A percentile compares a stretch with the other conserved stretches of the same genome.
Evolutionary conservation across 305 asterid species (phyloP).

Genomic region (Solanum hybrid): DNA sequence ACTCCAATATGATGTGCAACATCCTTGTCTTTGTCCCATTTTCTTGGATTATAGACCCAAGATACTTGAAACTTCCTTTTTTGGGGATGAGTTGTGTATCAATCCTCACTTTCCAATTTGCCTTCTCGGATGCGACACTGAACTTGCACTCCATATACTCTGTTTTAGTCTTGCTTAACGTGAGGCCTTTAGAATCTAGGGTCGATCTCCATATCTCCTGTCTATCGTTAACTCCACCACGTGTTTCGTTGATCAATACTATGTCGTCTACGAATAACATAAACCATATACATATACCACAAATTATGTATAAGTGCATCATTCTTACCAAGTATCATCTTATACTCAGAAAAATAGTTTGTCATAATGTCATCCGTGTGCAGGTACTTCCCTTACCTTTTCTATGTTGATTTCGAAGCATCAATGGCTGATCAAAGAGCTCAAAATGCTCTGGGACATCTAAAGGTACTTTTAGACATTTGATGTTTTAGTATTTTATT

Average conservation of each 20-base stretch:
- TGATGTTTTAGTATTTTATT: not conserved
- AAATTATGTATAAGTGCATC: not conserved
- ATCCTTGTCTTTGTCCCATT: not conserved
- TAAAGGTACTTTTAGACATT: constrained; percentile 41
- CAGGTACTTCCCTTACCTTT: constrained; percentile 93
- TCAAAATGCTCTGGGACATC: constrained; percentile 93
- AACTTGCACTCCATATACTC: not conserved
- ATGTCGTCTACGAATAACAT: not conserved
- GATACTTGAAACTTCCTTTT: not conserved
- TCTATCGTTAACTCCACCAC: not conserved
- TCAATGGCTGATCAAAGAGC: constrained; percentile 98
- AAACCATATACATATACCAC: not conserved
- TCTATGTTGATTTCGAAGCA: constrained; percentile 97
- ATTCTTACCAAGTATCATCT: not conserved
- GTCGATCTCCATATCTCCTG: not conserved
- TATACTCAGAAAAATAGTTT: not conserved
- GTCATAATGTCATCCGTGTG: constrained; percentile 10
- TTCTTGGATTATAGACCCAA: not conserved
- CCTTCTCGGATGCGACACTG: not conserved
- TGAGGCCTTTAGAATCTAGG: not conserved
- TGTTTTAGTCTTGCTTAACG: not conserved
- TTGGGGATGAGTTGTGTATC: not conserved
- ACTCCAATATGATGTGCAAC: not conserved
- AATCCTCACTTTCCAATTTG: not conserved
- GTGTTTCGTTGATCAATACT: not conserved